These are phyloP conservation scores for Penicillium brasilianum DNA, from an alignment of 2,329 filamentous ascomycete genomes.

Conservation along the genomic window DNA sequence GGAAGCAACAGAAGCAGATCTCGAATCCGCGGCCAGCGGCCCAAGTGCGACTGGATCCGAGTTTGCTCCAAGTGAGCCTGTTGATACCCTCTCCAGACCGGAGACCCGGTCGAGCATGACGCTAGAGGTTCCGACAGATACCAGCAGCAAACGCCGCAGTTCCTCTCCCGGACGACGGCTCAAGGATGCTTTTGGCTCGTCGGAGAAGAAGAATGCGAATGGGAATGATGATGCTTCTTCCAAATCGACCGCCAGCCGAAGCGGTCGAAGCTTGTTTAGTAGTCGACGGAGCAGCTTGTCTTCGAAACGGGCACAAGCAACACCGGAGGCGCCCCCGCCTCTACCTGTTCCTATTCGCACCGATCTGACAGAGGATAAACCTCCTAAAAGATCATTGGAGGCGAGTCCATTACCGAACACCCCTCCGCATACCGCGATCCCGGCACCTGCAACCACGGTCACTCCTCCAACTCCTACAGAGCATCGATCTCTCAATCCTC, in stretches of 20 bases:
- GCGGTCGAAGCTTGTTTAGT: constrained; percentile 46
- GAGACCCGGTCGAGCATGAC: constrained; percentile 36
- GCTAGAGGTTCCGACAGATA: constrained; percentile 42
- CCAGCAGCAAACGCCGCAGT: constrained; percentile 58
- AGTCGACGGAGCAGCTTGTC: constrained; percentile 43
- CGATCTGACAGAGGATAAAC: constrained; percentile 35
- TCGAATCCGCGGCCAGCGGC: constrained; percentile 36
- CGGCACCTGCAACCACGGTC: constrained; percentile 61
- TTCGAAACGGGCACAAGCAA: constrained; percentile 36
- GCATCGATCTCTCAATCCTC: constrained; percentile 42
- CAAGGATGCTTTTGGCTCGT: constrained; percentile 68
- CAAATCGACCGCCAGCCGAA: constrained; percentile 50
- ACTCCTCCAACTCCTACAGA: constrained; percentile 69
- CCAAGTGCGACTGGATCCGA: constrained; percentile 44
- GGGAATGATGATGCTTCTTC: constrained; percentile 53
- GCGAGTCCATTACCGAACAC: constrained; percentile 38
- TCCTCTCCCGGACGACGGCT: constrained; percentile 74
- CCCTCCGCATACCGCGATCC: constrained; percentile 39
- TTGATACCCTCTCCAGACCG: constrained; percentile 39
- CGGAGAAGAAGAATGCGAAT: constrained; percentile 54
- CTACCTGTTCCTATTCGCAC: constrained; percentile 41
- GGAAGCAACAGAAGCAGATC: constrained; percentile 34
- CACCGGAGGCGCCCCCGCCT: constrained; percentile 39
- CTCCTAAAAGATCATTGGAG: constrained; percentile 24
- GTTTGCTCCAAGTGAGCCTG: constrained; percentile 42